Evolutionary conservation across 345 rosid species (phyloP), one percentile per base, ranked within the genome.

Genomic region (Bruguiera gymnorhiza): DNA sequence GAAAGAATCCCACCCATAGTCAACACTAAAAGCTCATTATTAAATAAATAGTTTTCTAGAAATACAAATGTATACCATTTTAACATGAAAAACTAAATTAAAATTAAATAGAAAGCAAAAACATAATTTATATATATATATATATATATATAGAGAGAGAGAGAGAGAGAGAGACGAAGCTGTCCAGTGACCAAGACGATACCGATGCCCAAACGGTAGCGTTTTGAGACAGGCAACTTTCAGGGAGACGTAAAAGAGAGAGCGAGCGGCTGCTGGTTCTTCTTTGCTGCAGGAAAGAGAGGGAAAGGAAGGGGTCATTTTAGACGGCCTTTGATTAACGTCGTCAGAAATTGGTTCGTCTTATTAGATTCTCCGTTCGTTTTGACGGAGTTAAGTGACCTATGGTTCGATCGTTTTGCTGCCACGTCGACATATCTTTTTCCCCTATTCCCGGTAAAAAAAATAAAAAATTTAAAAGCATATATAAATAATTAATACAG

Each of bases 251-350:
- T 62, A 50, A 39, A 62, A 73, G 71, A 26, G 62, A 48, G 63
- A 52, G n/a, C 23, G 37, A 18, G 61, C 30, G 61, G 71, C 75
- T 69, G 79, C 81, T 76, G 51, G 67, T 58, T 56, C 51, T 71
- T 52, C 36, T 57, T 60, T 58, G 69, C 36, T 52, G 74, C 70
- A 76, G 63, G 55, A 13, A 56, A 30, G 67, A 36, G 77, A 69
- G 82, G 58, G 82, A 73, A 65, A 10, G 70, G 60, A 76, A 52
- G 83, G 71, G 69, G 84, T 85, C 82, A 86, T 88, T 86, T 86
- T 80, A 70, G 83, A 86, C 83, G 83, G 86, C 29, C 75, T 67
- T 37, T 3, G 46, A n/a, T 60, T 67, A 60, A 82, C 90, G 90
- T 24, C 88, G 93, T 84, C 58, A 74, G 67, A 51, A 69, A 55